Evolutionary conservation across 2,329 filamentous ascomycete species (phyloP), one percentile per base, ranked within the genome.

Genomic region (Pseudogymnoascus sp.): DNA sequence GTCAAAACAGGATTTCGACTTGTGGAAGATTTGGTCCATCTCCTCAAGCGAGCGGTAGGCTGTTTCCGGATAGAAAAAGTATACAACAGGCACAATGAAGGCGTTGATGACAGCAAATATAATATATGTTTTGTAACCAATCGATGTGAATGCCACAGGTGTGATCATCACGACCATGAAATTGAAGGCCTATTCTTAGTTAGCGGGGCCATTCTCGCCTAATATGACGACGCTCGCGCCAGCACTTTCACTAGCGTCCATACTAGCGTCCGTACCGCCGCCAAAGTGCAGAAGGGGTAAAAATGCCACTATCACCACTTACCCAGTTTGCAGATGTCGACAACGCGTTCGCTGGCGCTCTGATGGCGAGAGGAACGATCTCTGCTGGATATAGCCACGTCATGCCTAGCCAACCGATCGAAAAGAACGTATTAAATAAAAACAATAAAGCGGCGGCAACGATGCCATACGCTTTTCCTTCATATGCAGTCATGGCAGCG

Each of bases 31-130:
- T 67, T 74, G 75, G 68, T 88, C 85, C 81, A 88, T 87, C 70
- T 88, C 85, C 72, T 88, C 85, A 19, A 88, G 79, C 1, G 81
- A 83, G 42, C 85, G 79, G 70, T 84, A 84, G 1, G 82, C 82
- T 8, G 86, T 88, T 73, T 88, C 86, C 0, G 85, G 85, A 73
- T 83, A 87, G 76, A 85, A 85, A 73, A 84, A 82, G 72, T 84
- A 86, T 24, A 84, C 67, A n/a, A 70, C 68, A 2, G 70, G 70
- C 62, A 72, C 62, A 59, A 72, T 72, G 65, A 67, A 68, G 6
- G 71, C 71, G 66, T 72, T 72, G 42, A 62, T 47, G 53, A 85
- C 79, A 10, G 85, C 85, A 69, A 88, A 89, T 67, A 89, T 82
- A 69, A 84, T 82, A 72, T 88, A 87, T 0, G 85, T 87, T 68